A percentile compares a stretch with the other conserved stretches of the same genome.
Conservation (phyloP, 176 grass and related monocot species). For the Raddia guianensis region DNA sequence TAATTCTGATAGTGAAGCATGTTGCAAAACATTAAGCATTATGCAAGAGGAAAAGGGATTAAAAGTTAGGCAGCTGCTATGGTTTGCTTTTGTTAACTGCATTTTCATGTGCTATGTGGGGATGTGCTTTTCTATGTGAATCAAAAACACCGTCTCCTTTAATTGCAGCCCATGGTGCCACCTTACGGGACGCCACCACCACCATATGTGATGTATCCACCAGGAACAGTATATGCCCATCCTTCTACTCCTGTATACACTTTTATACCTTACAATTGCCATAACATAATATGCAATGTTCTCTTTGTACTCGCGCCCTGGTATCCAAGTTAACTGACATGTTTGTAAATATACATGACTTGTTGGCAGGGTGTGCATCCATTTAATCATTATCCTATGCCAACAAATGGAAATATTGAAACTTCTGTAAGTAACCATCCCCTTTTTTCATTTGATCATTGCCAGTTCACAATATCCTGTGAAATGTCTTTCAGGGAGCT, state of each 20-base stretch:
- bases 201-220: slow-evolving; percentile 94
- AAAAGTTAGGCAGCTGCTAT: neutral
- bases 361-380: slow-evolving; percentile 72
- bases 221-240: slow-evolving; percentile 92
- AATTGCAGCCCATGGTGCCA: slow-evolving; percentile 79
- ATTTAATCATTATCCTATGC: slow-evolving; percentile 83
- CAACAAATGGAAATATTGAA: slow-evolving; percentile 70
- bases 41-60: neutral
- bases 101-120: slow-evolving; percentile 6
- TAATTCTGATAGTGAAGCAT: neutral
- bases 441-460: slow-evolving; percentile 7
- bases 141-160: slow-evolving; percentile 22
- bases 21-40: neutral
- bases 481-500: slow-evolving; percentile 48
- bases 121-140: slow-evolving; percentile 32
- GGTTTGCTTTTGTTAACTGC: slow-evolving; percentile 20
- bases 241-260: slow-evolving; percentile 77
- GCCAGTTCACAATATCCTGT: slow-evolving; percentile 39
- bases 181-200: slow-evolving; percentile 75
- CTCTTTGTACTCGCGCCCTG: slow-evolving; percentile 16
- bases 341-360: slow-evolving; percentile 23
- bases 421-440: slow-evolving; percentile 64
- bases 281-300: slow-evolving; percentile 28
- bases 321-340: slow-evolving; percentile 34
- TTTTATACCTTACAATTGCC: slow-evolving; percentile 35